phyloP scores from a whole-genome alignment of 805 yeast species.

The Kodamaea jinghongensis region DNA sequence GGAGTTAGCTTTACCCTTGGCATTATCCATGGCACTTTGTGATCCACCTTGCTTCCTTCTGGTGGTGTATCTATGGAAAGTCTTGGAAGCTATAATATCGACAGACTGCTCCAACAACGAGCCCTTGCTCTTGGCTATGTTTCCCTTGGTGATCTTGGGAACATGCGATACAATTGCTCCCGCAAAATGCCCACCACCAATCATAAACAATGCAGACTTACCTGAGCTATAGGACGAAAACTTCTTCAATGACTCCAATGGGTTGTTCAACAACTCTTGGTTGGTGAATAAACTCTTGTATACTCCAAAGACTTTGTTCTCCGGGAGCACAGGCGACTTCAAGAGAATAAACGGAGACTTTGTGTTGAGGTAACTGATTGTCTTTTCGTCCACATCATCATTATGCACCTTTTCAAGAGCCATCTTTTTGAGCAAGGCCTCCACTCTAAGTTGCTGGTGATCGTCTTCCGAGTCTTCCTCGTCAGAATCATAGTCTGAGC shows the following conservation, averaged over 20 bases:
- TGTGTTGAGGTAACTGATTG: conserved; percentile 57
- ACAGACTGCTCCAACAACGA: conserved; percentile 62
- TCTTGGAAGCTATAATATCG: conserved; percentile 67
- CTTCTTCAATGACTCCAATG: conserved; percentile 45
- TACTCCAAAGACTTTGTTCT: conserved; percentile 54
- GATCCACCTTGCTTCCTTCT: conserved; percentile 98
- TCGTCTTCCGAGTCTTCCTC: conserved; percentile 24
- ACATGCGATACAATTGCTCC: conserved; percentile 86
- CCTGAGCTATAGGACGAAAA: conserved; percentile 32
- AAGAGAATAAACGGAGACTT: conserved; percentile 68
- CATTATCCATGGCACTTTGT: conserved; percentile 87
- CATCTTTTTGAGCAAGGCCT: conserved; percentile 22
- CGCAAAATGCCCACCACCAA: conserved; percentile 98
- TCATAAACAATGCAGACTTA: conserved; percentile 80
- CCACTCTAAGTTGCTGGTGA: conserved; percentile 11
- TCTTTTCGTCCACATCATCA: conserved; percentile 30
- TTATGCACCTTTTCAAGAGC: conserved; percentile 15
- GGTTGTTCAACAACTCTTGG: conserved; percentile 38
- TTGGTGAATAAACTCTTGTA: conserved; percentile 62
- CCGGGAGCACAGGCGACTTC: conserved; percentile 45
- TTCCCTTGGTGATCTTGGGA: conserved; percentile 55
- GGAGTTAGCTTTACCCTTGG: conserved; percentile 92
- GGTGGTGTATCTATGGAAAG: conserved; percentile 93
- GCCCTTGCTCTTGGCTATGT: conserved; percentile 45
- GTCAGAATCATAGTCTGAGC: conserved; percentile 40